Percentiles rank a stretch among this genome's conserved stretches.
Evolutionary conservation across 2,329 filamentous ascomycete genomes (phyloP).

Genomic region (Pseudogymnoascus sp.): DNA sequence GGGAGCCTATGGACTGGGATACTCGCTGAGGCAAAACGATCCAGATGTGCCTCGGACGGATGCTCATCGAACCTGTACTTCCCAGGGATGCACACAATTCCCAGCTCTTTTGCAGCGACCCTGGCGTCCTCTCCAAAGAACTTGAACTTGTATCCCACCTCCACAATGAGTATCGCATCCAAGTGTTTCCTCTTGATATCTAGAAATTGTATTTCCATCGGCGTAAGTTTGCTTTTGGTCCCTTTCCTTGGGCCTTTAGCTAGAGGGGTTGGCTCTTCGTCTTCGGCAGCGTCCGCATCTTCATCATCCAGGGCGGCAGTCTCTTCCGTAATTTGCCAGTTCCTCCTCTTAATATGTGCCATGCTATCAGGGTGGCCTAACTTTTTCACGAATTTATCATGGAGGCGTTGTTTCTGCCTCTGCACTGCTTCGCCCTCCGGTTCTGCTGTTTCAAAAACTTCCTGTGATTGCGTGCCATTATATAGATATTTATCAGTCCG

Average conservation of each 20-base stretch:
- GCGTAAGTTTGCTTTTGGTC: constrained; percentile 74
- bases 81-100: constrained; percentile 93
- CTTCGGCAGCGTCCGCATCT: constrained; percentile 50
- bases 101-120: constrained; percentile 77
- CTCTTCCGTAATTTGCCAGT: constrained; percentile 46
- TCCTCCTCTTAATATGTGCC: constrained; percentile 53
- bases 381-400: constrained; percentile 81
- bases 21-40: constrained; percentile 89
- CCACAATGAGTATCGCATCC: constrained; percentile 83
- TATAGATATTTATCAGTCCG: constrained; percentile 47
- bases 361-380: constrained; percentile 80
- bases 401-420: constrained; percentile 60
- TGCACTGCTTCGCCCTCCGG: constrained; percentile 43
- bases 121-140: constrained; percentile 96
- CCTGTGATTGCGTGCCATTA: constrained; percentile 28
- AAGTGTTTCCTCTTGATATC: constrained; percentile 88
- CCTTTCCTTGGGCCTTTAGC: constrained; percentile 58
- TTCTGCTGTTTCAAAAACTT: constrained; percentile 27
- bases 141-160: constrained; percentile 96
- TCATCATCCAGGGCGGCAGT: constrained; percentile 36
- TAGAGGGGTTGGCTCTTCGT: constrained; percentile 43
- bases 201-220: constrained; percentile 86
- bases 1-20: constrained; percentile 86
- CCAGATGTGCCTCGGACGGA: constrained; percentile 82
- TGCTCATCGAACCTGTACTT: constrained; percentile 94